Evolutionary conservation across 305 asterid genomes (phyloP).

Genomic region (Rubia balearica): DNA sequence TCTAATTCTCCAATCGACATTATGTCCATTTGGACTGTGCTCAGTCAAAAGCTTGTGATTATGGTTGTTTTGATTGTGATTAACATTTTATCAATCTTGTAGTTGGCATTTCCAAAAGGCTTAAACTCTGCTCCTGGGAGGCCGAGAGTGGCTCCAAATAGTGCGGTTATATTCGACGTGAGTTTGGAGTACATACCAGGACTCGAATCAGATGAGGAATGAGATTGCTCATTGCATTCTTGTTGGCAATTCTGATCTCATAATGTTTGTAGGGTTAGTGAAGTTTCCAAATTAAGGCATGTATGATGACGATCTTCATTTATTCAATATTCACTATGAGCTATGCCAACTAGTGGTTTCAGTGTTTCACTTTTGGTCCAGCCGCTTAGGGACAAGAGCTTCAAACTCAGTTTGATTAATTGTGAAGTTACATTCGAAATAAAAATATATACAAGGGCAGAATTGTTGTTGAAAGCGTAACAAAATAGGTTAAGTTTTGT

Average conservation of each 20-base stretch:
- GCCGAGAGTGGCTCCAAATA: conserved; percentile 85
- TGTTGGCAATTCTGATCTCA: background rate
- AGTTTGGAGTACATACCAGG: conserved; percentile 94
- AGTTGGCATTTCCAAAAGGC: conserved; percentile 95
- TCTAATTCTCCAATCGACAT: too few relatives aligned
- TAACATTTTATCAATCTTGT: background rate
- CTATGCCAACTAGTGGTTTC: background rate
- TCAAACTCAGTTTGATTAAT: too few relatives aligned
- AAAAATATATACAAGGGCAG: too few relatives aligned
- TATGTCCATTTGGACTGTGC: background rate
- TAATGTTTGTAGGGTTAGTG: background rate
- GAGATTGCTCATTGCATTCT: conserved; percentile 11
- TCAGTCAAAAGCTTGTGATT: background rate
- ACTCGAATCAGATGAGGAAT: conserved; percentile 61
- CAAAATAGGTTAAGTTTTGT: too few relatives aligned
- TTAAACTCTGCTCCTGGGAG: conserved; percentile 90
- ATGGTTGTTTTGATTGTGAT: background rate
- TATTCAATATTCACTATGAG: background rate
- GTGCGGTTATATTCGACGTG: conserved; percentile 81
- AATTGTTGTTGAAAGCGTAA: too few relatives aligned
- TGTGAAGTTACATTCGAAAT: too few relatives aligned
- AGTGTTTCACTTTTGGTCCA: too few relatives aligned
- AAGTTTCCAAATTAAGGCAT: background rate
- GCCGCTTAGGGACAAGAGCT: too few relatives aligned
- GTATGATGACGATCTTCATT: background rate